A percentile compares a stretch with the other conserved stretches of the same genome.
Evolutionary conservation across 148 eudicot species (phyloP).

Genomic region (Arbutus unedo): DNA sequence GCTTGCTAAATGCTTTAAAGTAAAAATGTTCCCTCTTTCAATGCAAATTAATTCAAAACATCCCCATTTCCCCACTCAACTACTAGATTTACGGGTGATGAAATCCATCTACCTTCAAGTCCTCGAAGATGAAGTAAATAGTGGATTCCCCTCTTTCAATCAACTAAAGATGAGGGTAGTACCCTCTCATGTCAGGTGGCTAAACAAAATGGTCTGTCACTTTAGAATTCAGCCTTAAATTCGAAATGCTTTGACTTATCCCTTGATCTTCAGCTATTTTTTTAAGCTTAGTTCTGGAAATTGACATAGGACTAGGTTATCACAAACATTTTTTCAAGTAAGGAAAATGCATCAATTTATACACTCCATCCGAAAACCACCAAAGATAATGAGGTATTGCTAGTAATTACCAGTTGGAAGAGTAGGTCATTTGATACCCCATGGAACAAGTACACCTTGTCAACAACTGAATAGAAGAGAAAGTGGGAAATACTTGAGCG

Average conservation of each 20-base stretch:
- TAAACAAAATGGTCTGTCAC: neutral
- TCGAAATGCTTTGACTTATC: too few relatives aligned
- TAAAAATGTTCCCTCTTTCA: too few relatives aligned
- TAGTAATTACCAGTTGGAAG: constrained; percentile 67
- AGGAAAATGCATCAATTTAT: too few relatives aligned
- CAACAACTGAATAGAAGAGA: constrained; percentile 64
- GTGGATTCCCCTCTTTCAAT: constrained; percentile 15
- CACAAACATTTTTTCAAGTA: too few relatives aligned
- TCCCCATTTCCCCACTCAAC: too few relatives aligned
- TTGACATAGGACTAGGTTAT: neutral
- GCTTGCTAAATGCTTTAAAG: constrained; percentile 62
- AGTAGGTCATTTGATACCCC: constrained; percentile 80
- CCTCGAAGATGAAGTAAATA: too few relatives aligned
- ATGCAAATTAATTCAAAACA: too few relatives aligned
- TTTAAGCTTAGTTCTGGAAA: too few relatives aligned
- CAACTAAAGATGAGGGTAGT: constrained; percentile 12
- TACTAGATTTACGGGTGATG: too few relatives aligned
- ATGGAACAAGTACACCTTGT: constrained; percentile 65
- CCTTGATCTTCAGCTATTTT: too few relatives aligned
- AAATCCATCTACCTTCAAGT: too few relatives aligned
- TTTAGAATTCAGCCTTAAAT: neutral
- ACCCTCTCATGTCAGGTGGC: neutral
- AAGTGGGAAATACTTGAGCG: constrained; percentile 62
- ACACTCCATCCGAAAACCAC: neutral
- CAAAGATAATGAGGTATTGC: neutral